Evolutionary conservation across 1,139 yeast species (phyloP).

Genomic region (Suzukiozyma palmioleophila): DNA sequence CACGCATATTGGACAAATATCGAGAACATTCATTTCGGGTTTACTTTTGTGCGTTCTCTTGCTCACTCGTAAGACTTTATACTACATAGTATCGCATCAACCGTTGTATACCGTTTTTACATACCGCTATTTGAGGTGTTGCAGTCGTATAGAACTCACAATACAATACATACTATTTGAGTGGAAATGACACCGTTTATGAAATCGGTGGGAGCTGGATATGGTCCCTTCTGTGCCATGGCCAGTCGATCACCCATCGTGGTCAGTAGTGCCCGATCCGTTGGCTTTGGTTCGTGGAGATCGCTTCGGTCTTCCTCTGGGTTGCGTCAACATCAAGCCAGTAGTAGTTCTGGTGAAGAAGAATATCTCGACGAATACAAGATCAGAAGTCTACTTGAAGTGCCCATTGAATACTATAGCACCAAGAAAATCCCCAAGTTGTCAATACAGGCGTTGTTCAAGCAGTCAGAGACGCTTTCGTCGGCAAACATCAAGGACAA

Average conservation of each 20-base stretch:
- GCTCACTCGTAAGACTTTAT: background rate
- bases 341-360: too few relatives aligned
- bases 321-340: slow-evolving; percentile 27
- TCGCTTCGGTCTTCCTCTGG: slow-evolving; percentile 3
- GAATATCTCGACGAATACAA: slow-evolving; percentile 42
- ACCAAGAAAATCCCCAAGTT: slow-evolving; percentile 43
- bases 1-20: slow-evolving; percentile 17
- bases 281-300: too few relatives aligned
- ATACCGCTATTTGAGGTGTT: too few relatives aligned
- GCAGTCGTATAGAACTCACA: too few relatives aligned
- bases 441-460: slow-evolving; percentile 41
- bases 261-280: too few relatives aligned
- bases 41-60: background rate
- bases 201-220: too few relatives aligned
- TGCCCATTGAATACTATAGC: slow-evolving; percentile 48
- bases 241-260: too few relatives aligned
- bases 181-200: too few relatives aligned
- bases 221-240: too few relatives aligned
- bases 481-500: slow-evolving; percentile 29
- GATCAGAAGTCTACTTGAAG: slow-evolving; percentile 47
- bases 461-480: slow-evolving; percentile 37
- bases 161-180: too few relatives aligned
- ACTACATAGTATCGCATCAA: background rate
- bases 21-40: background rate
- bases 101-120: too few relatives aligned